These are phyloP conservation scores for Paspalum vaginatum DNA, from an alignment of 176 grass and related monocot species.

Conservation along the genomic window DNA sequence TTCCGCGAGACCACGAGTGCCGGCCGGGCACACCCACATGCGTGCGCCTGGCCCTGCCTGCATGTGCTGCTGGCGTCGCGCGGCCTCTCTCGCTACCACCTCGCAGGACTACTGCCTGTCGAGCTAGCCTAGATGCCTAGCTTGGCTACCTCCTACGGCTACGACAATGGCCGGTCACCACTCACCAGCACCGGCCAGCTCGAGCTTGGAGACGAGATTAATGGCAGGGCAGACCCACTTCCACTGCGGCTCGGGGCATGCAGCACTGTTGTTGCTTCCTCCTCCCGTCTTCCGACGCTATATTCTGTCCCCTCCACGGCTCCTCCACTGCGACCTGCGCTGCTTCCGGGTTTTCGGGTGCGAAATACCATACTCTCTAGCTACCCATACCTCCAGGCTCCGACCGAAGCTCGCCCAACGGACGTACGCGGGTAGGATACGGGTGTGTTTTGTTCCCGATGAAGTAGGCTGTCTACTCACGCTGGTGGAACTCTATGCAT, in stretches of 20 bases:
- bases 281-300: conserved; percentile 9
- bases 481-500: no score
- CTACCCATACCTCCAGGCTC: no score
- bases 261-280: no score
- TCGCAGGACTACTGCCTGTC: not conserved
- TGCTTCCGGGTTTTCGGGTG: conserved; percentile 50
- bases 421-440: no score
- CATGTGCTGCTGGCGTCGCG: conserved; percentile 12
- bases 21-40: conserved; percentile 35
- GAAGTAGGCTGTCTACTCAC: no score
- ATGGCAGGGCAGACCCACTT: conserved; percentile 12
- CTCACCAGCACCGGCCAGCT: not conserved
- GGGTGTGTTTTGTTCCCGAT: no score
- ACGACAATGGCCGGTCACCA: not conserved
- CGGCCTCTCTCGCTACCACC: not conserved
- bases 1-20: conserved; percentile 24
- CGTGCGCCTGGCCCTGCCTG: not conserved
- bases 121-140: not conserved
- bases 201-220: not conserved
- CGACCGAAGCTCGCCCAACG: no score
- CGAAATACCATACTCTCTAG: conserved; percentile 28
- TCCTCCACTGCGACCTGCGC: not conserved
- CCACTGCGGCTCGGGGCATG: not conserved
- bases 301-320: conserved; percentile 33
- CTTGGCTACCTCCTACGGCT: not conserved